Base-by-base conservation (phyloP, 805 yeast species). In the Zygosaccharomyces bisporus region DNA sequence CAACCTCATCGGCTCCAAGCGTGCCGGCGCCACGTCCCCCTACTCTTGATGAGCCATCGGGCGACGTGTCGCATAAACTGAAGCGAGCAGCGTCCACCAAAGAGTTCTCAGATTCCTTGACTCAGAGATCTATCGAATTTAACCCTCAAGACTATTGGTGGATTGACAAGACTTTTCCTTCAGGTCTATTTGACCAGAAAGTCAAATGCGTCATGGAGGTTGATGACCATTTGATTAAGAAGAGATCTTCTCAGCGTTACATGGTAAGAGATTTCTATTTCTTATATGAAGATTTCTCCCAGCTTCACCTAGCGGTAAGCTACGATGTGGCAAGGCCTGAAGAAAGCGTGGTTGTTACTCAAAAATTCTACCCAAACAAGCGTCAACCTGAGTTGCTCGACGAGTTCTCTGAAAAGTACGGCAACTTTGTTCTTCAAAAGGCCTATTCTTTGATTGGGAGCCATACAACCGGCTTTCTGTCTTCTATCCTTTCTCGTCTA, bases 231-330 rank as follows among this genome's bases (percentile, higher is more conserved):
- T 56, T 59, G 10, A 66, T 82, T 5, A 52, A 52, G 7, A 85
- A 83, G 57, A 75, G 95, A 52, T 77, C 78, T 12, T 76, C 77
- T 20, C 67, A 78, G 33, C 52, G 50, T 2, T 50, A 68, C 43
- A 65, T 71, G 4, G 70, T 76, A 50, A 72, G 83, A 43, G 89
- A 83, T 50, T 80, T 84, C 52, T 87, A 86, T 58, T 71, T 88
- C 10, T 64, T 89, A 32, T 82, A 80, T 62, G 79, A 76, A 48
- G 95, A 86, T 59, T 79, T 82, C 52, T 77, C 93, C 1, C 87
- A 82, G 53, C 69, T 81, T 3, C 66, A 76, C 1, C 66, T 87
- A 48, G 79, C 81, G 39, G 66, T 85, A 3, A 70, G 74, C 19
- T 87, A 70, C 54, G 81, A 81, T 31, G 53, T 59, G 12, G 67